Evolutionary conservation across 164 flowering plant species (phyloP).

Genomic region (Cinnamomum chago): DNA sequence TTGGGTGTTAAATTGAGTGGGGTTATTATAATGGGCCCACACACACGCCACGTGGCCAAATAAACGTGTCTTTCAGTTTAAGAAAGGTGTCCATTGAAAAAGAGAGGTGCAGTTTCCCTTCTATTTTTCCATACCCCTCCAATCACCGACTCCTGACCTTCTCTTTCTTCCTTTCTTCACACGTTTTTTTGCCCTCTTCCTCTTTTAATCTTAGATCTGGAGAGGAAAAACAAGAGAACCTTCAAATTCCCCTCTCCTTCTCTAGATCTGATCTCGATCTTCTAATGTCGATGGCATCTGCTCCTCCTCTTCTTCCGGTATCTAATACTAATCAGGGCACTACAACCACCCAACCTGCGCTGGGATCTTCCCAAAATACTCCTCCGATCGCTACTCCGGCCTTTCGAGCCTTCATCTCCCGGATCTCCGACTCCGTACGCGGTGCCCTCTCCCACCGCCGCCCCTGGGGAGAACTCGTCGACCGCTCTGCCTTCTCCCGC

Average conservation of each 20-base stretch:
- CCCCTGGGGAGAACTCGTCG: constrained; percentile 72
- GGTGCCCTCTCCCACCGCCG: constrained; percentile 68
- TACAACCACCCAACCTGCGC: not conserved
- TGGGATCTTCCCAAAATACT: constrained; percentile 15
- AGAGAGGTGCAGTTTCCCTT: not conserved
- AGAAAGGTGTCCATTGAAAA: not conserved
- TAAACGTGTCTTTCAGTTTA: too few species aligned
- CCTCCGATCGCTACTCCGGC: constrained; percentile 56
- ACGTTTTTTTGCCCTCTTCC: not conserved
- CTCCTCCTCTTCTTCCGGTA: not conserved
- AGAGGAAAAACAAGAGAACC: not conserved
- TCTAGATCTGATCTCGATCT: not conserved
- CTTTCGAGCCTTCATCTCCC: constrained; percentile 51
- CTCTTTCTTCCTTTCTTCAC: not conserved
- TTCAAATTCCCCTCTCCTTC: not conserved
- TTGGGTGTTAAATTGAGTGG: too few species aligned
- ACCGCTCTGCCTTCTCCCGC: constrained; percentile 52
- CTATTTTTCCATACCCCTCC: not conserved
- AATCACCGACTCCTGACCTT: not conserved
- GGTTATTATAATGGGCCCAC: too few species aligned
- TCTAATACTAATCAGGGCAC: not conserved
- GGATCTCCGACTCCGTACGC: constrained; percentile 41
- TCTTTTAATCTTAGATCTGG: not conserved
- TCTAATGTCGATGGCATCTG: not conserved
- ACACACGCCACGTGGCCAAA: not conserved